phyloP scores from a whole-genome alignment of 306 rosid genomes.

The Castanea crenata region DNA sequence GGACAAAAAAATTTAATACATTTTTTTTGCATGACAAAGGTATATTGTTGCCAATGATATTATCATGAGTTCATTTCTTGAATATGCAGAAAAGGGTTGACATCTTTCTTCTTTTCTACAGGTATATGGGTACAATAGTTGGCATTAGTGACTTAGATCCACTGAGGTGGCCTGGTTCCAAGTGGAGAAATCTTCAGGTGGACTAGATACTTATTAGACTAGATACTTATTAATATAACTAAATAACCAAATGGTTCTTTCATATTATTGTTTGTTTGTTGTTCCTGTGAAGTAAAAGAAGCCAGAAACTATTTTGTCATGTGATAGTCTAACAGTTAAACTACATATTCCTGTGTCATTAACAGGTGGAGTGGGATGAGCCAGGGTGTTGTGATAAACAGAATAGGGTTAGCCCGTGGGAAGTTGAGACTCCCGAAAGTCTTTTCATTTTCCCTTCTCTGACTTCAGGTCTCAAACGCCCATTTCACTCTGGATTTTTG shows the following conservation, averaged over 20 bases:
- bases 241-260: not conserved
- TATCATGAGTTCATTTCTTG: not conserved
- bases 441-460: constrained; percentile 88
- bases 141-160: constrained; percentile 86
- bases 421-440: constrained; percentile 96
- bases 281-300: not conserved
- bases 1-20: not conserved
- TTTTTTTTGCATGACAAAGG: not conserved
- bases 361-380: constrained; percentile 98
- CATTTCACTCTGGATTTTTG: constrained; percentile 60
- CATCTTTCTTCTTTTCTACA: constrained; percentile 29
- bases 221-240: not conserved
- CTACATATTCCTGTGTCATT: not conserved
- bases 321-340: not conserved
- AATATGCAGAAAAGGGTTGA: constrained; percentile 13
- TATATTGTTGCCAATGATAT: not conserved
- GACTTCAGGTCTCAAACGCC: constrained; percentile 85
- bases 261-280: not conserved
- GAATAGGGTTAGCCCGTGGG: constrained; percentile 92
- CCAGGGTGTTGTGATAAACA: constrained; percentile 95
- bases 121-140: constrained; percentile 91
- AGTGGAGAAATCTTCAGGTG: constrained; percentile 98
- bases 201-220: not conserved
- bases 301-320: not conserved
- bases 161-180: constrained; percentile 94